phyloP scores from a whole-genome alignment of 176 grass and related monocot species.

The Elymus sibiricus region DNA sequence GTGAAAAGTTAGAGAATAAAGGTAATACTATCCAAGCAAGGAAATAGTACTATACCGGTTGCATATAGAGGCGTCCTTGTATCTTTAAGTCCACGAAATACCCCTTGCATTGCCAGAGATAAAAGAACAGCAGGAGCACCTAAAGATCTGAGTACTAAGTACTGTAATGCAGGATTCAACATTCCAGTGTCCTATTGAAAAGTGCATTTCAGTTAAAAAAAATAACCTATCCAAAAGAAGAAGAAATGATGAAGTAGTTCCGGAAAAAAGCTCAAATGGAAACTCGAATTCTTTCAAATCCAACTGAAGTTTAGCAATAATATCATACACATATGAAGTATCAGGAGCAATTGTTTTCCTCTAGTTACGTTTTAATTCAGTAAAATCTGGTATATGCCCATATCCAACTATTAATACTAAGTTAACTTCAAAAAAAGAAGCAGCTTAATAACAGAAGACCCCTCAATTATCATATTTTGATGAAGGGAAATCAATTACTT shows the following conservation, averaged over 20 bases:
- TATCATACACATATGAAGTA: neutral
- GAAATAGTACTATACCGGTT: conserved; percentile 50
- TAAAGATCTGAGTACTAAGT: conserved; percentile 81
- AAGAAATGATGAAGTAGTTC: neutral
- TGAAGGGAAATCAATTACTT: neutral
- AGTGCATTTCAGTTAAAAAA: neutral
- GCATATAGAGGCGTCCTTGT: conserved; percentile 95
- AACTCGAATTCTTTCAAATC: neutral
- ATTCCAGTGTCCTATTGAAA: conserved; percentile 64
- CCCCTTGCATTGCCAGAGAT: conserved; percentile 81
- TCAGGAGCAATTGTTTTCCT: neutral
- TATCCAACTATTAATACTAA: neutral
- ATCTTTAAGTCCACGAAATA: conserved; percentile 90
- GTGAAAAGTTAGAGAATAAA: neutral
- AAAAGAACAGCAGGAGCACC: conserved; percentile 92
- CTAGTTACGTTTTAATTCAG: neutral
- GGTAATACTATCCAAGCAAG: neutral
- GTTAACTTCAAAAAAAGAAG: neutral
- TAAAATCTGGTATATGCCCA: neutral
- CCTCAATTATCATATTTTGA: neutral
- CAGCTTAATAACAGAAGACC: neutral
- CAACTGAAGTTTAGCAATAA: neutral
- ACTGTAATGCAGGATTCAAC: conserved; percentile 69
- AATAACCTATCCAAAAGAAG: neutral
- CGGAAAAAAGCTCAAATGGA: neutral